These are phyloP conservation scores for Aspergillus olivimuriae DNA, from an alignment of 495 filamentous ascomycete species.

Conservation along the genomic window DNA sequence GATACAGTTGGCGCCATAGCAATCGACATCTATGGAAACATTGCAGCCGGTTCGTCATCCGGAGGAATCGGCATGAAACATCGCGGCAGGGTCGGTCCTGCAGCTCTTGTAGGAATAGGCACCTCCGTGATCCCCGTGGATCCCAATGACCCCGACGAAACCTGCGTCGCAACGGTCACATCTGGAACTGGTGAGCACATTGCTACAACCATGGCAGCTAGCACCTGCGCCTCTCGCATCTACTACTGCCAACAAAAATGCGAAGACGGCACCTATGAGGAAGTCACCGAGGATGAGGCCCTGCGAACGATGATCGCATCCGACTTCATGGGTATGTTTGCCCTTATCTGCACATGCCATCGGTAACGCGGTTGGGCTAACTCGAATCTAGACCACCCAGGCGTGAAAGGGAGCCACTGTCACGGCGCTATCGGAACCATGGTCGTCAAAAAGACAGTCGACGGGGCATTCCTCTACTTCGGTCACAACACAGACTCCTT, in stretches of 20 bases:
- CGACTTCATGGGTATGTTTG: conserved; percentile 64
- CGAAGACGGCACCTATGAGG: conserved; percentile 51
- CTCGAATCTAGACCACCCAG: conserved; percentile 54
- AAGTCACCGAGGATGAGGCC: conserved; percentile 63
- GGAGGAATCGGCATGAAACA: conserved; percentile 99
- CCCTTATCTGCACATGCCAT: background rate
- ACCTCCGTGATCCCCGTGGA: conserved; percentile 75
- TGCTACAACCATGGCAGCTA: conserved; percentile 80
- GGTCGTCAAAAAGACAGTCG: conserved; percentile 67
- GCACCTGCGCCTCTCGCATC: conserved; percentile 68
- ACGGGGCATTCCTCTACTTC: conserved; percentile 73
- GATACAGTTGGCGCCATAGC: conserved; percentile 96
- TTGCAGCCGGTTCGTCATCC: conserved; percentile 95
- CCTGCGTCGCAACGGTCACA: conserved; percentile 69
- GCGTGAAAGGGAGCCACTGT: conserved; percentile 63
- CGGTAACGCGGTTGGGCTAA: background rate
- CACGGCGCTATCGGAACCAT: conserved; percentile 77
- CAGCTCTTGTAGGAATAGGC: conserved; percentile 85
- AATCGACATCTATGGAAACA: conserved; percentile 74
- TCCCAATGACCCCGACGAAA: conserved; percentile 50
- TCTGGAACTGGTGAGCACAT: conserved; percentile 98
- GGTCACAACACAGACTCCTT: conserved; percentile 93
- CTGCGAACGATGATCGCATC: conserved; percentile 63
- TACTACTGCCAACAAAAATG: conserved; percentile 58
- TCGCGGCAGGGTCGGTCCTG: conserved; percentile 81